Percentiles rank a stretch among this genome's conserved stretches.
phyloP scores from a whole-genome alignment of 208 protist genomes.

The Giardia duodenalis region DNA sequence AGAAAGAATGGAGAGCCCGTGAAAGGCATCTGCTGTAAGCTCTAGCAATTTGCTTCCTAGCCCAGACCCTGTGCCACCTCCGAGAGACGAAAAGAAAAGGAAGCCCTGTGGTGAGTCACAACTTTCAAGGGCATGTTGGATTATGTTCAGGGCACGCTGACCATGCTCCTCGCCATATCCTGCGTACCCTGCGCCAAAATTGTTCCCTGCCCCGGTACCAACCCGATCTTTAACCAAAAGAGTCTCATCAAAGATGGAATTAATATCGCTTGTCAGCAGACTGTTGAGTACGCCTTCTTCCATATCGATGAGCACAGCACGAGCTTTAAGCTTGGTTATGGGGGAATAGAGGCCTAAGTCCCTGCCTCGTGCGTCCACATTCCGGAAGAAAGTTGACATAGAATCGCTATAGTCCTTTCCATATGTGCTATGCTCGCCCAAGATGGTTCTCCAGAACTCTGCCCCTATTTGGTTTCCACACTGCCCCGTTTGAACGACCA shows the following conservation, averaged over 20 bases:
- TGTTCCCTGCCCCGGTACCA: slow-evolving; percentile 16
- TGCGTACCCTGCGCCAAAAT: slow-evolving; percentile 5
- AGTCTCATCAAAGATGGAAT: neutral
- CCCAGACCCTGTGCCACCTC: slow-evolving; percentile 66
- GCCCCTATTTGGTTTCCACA: slow-evolving; percentile 69
- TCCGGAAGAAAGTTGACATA: slow-evolving; percentile 7
- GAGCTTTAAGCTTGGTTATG: neutral
- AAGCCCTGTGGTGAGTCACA: slow-evolving; percentile 52
- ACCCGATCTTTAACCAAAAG: neutral
- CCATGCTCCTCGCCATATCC: neutral
- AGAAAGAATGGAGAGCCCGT: slow-evolving; percentile 6
- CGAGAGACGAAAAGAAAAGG: slow-evolving; percentile 62
- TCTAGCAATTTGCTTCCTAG: slow-evolving; percentile 61
- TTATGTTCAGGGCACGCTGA: slow-evolving; percentile 53
- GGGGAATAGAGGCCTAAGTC: neutral
- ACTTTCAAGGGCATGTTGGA: slow-evolving; percentile 58
- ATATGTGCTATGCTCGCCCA: slow-evolving; percentile 1
- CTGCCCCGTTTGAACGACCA: slow-evolving; percentile 57
- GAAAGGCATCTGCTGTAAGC: slow-evolving; percentile 53
- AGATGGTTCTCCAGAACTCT: slow-evolving; percentile 47
- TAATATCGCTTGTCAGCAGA: slow-evolving; percentile 55
- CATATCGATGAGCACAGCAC: slow-evolving; percentile 58
- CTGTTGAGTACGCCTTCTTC: slow-evolving; percentile 84
- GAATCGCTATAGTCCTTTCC: neutral
- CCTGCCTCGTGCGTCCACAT: neutral